Base-by-base conservation (phyloP, 2,329 filamentous ascomycete genomes). In the Sphaerulina populicola region DNA sequence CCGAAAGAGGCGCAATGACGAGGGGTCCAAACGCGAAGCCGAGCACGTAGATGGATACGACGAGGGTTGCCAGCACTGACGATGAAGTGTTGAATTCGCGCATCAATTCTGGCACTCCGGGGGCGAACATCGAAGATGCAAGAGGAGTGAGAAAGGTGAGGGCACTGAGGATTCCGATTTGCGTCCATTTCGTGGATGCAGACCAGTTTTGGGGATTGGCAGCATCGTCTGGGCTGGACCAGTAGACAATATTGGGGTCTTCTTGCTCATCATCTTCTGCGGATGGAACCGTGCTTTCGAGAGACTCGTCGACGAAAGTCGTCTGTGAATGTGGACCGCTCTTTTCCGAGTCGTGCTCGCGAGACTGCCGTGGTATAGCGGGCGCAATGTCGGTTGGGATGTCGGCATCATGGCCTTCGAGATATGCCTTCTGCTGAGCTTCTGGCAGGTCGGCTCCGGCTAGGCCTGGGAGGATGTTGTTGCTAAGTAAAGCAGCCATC, bases 31-130 rank as follows among this genome's bases (percentile, higher is more conserved):
- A 65, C 0, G 71, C 70, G 52, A 72, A 74, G 1, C 15, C 83
- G 0, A 86, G 69, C 2, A 87, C 73, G 63, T 83, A 66, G 23
- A 86, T 76, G 0, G 81, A 83, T 0, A 87, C 80, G 49, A 83
- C 80, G 44, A 88, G 82, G 0, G 80, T 75, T 0, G 75, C 77
- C 1, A 86, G 70, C 41, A 76, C 66, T 5, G 69, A 63, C 52
- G 73, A 79, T 30, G 66, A 69, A 4, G 72, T 76, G 27, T 74
- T 51, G 62, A 88, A 87, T 18, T 86, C 81, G 5, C 60, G 47
- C 73, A 85, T 77, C 0, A 88, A 71, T 2, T 79, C 68, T 0
- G 79, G 77, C 0, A 86, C 78, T 4, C 78, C 82, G 0, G 84
- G 83, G 0, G 83, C 83, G 59, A 88, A 83, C 69, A 86, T 85